Percentiles rank a stretch among this genome's conserved stretches.
phyloP scores from a whole-genome alignment of 495 filamentous ascomycete genomes.

The Aspergillus haitiensis region DNA sequence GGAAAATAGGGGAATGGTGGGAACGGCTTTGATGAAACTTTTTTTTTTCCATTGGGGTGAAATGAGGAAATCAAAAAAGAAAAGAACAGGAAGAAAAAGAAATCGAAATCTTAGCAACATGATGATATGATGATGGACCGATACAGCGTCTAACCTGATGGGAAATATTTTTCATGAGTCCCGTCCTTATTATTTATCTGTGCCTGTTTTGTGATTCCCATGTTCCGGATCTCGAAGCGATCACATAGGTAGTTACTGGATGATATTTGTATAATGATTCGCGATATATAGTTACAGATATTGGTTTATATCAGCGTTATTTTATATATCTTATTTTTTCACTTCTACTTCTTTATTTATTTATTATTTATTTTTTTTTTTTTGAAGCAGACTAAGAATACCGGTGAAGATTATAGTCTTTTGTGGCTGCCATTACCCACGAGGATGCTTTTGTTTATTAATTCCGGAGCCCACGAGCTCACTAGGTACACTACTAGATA shows the following conservation, averaged over 20 bases:
- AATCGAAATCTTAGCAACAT: too few relatives aligned
- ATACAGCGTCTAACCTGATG: neutral
- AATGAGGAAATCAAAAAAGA: constrained; percentile 2
- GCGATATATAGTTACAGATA: constrained; percentile 14
- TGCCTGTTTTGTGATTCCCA: constrained; percentile 21
- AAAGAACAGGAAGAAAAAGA: neutral
- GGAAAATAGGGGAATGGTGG: constrained; percentile 47
- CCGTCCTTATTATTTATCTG: constrained; percentile 1
- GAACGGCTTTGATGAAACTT: constrained; percentile 19
- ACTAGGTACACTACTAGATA: too few relatives aligned
- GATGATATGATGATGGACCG: neutral
- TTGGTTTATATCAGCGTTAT: neutral
- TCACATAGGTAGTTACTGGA: constrained; percentile 9
- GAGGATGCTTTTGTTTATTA: too few relatives aligned
- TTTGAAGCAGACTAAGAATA: too few relatives aligned
- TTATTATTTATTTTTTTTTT: too few relatives aligned
- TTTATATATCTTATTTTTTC: neutral
- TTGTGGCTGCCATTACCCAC: too few relatives aligned
- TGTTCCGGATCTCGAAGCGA: constrained; percentile 21
- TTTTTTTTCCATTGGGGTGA: constrained; percentile 5
- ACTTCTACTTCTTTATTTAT: neutral
- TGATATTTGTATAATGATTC: constrained; percentile 17
- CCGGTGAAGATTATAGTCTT: too few relatives aligned
- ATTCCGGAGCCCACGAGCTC: too few relatives aligned
- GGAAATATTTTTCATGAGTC: neutral